A percentile compares a stretch with the other conserved stretches of the same genome.
Conservation (phyloP, 2,329 filamentous ascomycete genomes). For the Exophiala aquamarina region DNA sequence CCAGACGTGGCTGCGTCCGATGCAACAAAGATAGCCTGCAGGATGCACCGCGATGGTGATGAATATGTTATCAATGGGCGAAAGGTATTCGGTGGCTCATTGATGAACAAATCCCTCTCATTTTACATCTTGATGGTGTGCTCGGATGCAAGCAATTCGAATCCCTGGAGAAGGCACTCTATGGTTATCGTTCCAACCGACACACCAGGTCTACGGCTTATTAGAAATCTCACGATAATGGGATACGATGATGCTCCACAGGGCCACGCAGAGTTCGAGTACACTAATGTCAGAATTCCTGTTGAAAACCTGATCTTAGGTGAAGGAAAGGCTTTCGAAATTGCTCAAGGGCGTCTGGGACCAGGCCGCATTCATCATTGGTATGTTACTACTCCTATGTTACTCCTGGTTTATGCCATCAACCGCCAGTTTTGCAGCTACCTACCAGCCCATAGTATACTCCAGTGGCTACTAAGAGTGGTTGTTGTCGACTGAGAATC, state of each 20-base stretch:
- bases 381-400: not conserved
- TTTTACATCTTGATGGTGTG: conserved; percentile 90
- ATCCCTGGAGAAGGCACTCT: conserved; percentile 78
- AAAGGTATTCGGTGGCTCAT: conserved; percentile 26
- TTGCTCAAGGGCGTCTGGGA: conserved; percentile 85
- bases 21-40: conserved; percentile 78
- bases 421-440: no score
- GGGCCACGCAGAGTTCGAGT: conserved; percentile 80
- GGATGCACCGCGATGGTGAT: conserved; percentile 69
- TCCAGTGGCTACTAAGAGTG: no score
- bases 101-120: conserved; percentile 41
- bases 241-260: conserved; percentile 81
- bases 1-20: conserved; percentile 75
- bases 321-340: conserved; percentile 83
- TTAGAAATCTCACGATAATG: conserved; percentile 82
- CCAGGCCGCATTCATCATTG: conserved; percentile 85
- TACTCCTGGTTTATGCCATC: no score
- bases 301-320: conserved; percentile 69
- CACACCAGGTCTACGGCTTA: conserved; percentile 75
- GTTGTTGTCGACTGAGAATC: no score
- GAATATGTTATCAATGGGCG: conserved; percentile 78
- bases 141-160: conserved; percentile 67
- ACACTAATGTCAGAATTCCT: conserved; percentile 78
- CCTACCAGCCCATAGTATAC: no score
- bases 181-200: conserved; percentile 75